Percentiles rank a stretch among this genome's conserved stretches.
These are phyloP conservation scores for Pseudogymnoascus sp. DNA, from an alignment of 2,329 filamentous ascomycete species.

Conservation along the genomic window DNA sequence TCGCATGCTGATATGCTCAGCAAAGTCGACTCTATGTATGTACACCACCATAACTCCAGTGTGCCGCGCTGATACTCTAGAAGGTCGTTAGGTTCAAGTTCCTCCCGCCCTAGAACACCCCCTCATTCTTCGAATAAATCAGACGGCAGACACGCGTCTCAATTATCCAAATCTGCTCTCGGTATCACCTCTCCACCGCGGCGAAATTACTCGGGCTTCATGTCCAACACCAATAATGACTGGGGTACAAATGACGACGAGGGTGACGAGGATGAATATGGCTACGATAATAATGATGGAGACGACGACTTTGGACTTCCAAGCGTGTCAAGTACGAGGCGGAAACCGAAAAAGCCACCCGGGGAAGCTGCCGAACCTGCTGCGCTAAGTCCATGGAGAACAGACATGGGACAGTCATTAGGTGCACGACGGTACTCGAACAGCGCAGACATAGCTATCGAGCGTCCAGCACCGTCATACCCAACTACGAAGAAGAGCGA, in stretches of 20 bases:
- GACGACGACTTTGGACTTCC: slow-evolving; percentile 86
- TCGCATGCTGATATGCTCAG: slow-evolving; percentile 85
- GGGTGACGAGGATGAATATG: slow-evolving; percentile 61
- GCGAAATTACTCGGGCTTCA: slow-evolving; percentile 70
- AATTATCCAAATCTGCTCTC: slow-evolving; percentile 42
- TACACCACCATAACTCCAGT: slow-evolving; percentile 23
- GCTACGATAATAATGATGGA: slow-evolving; percentile 75
- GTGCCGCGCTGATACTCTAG: slow-evolving; percentile 10
- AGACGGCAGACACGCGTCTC: slow-evolving; percentile 48
- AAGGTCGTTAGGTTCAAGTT: slow-evolving; percentile 52
- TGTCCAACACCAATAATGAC: slow-evolving; percentile 73
- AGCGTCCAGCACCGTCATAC: slow-evolving; percentile 73
- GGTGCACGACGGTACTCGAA: slow-evolving; percentile 59
- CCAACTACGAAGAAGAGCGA: slow-evolving; percentile 83
- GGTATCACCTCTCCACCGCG: slow-evolving; percentile 55
- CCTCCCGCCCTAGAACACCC: slow-evolving; percentile 67
- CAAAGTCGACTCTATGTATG: slow-evolving; percentile 72
- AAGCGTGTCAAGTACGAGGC: slow-evolving; percentile 83
- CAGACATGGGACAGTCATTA: slow-evolving; percentile 31
- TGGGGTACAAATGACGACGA: slow-evolving; percentile 70
- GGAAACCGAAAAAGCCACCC: slow-evolving; percentile 47
- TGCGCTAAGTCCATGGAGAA: slow-evolving; percentile 30
- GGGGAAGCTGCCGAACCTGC: slow-evolving; percentile 15
- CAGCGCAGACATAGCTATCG: slow-evolving; percentile 89
- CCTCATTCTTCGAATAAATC: slow-evolving; percentile 51